Conservation (phyloP, 1,139 yeast genomes). For the Nakaseomyces kungkrabaensis region DNA sequence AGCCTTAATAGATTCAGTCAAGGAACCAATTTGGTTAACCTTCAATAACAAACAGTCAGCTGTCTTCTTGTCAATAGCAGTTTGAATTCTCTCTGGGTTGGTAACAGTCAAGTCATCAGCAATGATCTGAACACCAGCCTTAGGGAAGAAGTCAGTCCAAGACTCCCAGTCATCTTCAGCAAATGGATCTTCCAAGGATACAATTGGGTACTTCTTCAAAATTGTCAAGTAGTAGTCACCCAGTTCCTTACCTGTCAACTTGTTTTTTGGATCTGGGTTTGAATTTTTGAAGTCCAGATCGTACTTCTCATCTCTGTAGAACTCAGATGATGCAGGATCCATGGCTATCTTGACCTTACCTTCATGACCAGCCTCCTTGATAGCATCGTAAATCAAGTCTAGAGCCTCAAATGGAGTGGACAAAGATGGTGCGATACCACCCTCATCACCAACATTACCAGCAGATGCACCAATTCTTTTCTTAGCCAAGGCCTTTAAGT, state of each 20-base stretch:
- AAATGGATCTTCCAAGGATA: conserved; percentile 94
- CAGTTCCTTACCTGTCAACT: conserved; percentile 80
- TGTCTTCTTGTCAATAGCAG: conserved; percentile 90
- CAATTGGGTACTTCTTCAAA: conserved; percentile 85
- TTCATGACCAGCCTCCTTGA: conserved; percentile 84
- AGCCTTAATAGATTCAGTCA: conserved; percentile 86
- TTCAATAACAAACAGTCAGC: conserved; percentile 88
- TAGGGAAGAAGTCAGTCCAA: conserved; percentile 78
- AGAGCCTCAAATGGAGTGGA: conserved; percentile 89
- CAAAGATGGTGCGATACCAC: conserved; percentile 98
- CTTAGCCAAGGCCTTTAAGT: conserved; percentile 81
- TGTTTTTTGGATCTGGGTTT: conserved; percentile 74
- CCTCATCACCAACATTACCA: conserved; percentile 99
- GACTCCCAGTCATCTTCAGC: conserved; percentile 99
- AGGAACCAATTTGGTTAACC: conserved; percentile 92
- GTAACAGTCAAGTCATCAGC: conserved; percentile 97
- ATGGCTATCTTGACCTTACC: conserved; percentile 84
- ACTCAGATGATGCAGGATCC: conserved; percentile 95
- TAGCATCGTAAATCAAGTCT: conserved; percentile 79
- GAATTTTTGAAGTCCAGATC: conserved; percentile 97
- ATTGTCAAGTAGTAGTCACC: conserved; percentile 72
- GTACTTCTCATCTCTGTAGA: conserved; percentile 90
- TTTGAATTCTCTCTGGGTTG: conserved; percentile 85
- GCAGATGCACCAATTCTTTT: conserved; percentile 92
- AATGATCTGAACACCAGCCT: conserved; percentile 73